phyloP scores from a whole-genome alignment of 176 grass and related monocot species.

The Phoenix roebelenii region DNA sequence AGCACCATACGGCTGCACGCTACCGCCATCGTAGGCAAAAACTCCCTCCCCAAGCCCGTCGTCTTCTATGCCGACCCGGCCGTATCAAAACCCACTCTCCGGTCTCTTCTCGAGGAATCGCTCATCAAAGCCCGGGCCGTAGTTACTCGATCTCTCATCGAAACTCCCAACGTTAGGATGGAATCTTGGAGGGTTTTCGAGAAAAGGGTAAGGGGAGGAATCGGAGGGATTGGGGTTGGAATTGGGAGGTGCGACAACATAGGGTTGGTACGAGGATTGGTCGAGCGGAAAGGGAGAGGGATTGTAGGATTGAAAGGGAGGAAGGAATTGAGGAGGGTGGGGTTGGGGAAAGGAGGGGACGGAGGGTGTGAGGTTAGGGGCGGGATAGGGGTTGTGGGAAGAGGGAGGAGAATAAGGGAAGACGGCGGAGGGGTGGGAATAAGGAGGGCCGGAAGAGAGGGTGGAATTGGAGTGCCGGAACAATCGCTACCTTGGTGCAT shows the following conservation, averaged over 20 bases:
- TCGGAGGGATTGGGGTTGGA: conserved; percentile 4
- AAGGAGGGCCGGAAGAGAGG: no score
- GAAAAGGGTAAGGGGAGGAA: conserved; percentile 49
- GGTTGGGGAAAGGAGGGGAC: conserved; percentile 7
- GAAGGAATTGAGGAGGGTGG: conserved; percentile 22
- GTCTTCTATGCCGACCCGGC: conserved; percentile 11
- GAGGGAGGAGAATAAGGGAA: conserved; percentile 1
- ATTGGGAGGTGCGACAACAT: background rate
- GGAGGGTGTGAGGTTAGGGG: conserved; percentile 12
- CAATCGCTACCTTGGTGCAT: no score
- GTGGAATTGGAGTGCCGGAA: no score
- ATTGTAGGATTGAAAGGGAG: conserved; percentile 40
- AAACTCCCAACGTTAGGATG: background rate
- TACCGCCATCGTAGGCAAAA: conserved; percentile 62
- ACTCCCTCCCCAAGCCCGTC: conserved; percentile 60
- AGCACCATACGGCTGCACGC: conserved; percentile 54
- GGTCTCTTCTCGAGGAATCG: conserved; percentile 33
- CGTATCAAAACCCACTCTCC: conserved; percentile 3
- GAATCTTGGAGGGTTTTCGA: conserved; percentile 22
- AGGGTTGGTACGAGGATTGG: background rate
- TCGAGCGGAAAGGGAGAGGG: conserved; percentile 28
- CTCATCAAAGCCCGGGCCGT: conserved; percentile 26
- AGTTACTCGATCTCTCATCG: conserved; percentile 3
- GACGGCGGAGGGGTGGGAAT: conserved; percentile 13
- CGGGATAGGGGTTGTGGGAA: conserved; percentile 21